These are phyloP conservation scores for Lactarius indigo DNA, from an alignment of 768 basidiomycete species.

Conservation along the genomic window DNA sequence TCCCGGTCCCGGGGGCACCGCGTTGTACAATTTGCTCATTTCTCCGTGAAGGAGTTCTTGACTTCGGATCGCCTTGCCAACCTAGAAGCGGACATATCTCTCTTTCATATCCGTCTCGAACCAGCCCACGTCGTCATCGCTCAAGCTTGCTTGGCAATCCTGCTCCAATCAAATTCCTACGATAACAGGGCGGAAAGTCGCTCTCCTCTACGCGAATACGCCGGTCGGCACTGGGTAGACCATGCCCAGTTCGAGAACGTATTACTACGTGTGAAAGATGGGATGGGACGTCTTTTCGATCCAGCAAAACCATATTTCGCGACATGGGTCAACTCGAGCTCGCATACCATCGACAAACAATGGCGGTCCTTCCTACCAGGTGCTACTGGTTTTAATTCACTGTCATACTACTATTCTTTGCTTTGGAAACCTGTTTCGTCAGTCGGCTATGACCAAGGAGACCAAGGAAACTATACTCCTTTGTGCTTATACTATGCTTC, in stretches of 20 bases:
- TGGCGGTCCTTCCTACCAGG: not conserved
- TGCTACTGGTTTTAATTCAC: too few relatives aligned
- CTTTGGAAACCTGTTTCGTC: not conserved
- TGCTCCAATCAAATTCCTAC: not conserved
- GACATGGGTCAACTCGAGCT: not conserved
- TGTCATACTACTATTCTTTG: not conserved
- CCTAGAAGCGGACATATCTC: not conserved
- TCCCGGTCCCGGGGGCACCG: not conserved
- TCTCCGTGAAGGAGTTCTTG: slow-evolving; percentile 2
- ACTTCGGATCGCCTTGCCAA: not conserved
- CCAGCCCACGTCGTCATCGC: not conserved
- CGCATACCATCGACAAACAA: not conserved
- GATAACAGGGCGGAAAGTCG: not conserved
- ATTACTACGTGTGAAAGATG: not conserved
- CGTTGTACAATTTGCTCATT: not conserved
- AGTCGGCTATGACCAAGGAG: too few relatives aligned
- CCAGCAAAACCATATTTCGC: not conserved
- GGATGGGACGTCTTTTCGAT: not conserved
- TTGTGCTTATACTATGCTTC: not conserved
- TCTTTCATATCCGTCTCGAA: not conserved
- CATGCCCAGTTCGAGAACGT: not conserved
- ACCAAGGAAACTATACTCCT: too few relatives aligned
- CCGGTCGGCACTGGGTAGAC: not conserved
- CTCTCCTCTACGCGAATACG: not conserved
- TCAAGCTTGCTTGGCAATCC: not conserved